Evolutionary conservation across 352 stramenopile genomes (phyloP), one percentile per base, ranked within the genome.

Genomic region (Globisporangium echinulatum): DNA sequence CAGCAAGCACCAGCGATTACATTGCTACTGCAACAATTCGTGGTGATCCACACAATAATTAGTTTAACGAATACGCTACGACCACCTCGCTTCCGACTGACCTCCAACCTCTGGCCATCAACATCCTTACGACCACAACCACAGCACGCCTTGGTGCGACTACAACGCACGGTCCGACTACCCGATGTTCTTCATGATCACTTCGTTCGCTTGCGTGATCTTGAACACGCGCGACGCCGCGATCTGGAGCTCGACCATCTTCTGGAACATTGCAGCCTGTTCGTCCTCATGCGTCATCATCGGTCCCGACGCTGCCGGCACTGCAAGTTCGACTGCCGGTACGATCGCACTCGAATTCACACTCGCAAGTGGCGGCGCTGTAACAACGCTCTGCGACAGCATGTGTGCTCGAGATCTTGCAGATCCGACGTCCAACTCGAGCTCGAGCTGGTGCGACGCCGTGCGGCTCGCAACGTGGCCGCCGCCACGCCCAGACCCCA

Each of bases 151-250:
- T 25, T 25, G 25, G 25, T 25, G 25, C 25, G 25, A 25, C 25
- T 25, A 25, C 25, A 25, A 25, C 25, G 25, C 25, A 25, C 25
- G 25, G 25, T 25, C 25, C 25, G 1, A 25, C 46, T 19, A 50
- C 1, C 4, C 39, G 39, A 63, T 17, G 11, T 63, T n/a, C 13
- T 55, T 52, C 69, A 85, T 82, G 55, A 81, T 70, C 62, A 73
- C 61, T 49, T 79, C 69, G 58, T 80, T 85, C 10, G 69, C 75
- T 44, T 77, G 70, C 14, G 73, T 72, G 19, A 75, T 75, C 53
- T 61, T 53, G 56, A 73, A 80, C 9, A 69, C 71, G 59, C 78
- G 54, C 8, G 80, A 63, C 1, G 65, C 69, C 1, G 69, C 71
- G 10, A 52, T 69, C 54, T 85, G 73, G 7, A 85, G 63, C 50